These are phyloP conservation scores for Bruguiera gymnorhiza DNA, from an alignment of 345 rosid genomes.

Conservation along the genomic window DNA sequence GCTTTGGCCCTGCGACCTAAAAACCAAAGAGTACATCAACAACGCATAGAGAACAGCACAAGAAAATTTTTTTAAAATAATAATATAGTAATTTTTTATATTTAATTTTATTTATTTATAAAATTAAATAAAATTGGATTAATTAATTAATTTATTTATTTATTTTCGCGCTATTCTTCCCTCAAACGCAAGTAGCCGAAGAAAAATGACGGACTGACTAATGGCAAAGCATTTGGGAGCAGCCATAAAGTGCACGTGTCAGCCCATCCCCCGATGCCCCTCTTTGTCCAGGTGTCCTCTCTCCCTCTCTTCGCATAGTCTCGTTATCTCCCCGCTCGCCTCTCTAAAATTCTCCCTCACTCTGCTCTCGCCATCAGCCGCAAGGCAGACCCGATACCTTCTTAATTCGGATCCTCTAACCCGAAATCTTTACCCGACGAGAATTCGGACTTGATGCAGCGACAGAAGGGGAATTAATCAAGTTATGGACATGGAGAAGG, in stretches of 20 bases:
- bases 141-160: too few species aligned
- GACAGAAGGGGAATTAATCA: not conserved
- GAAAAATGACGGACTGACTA: too few species aligned
- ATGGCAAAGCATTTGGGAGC: conserved; percentile 7
- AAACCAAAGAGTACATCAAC: too few species aligned
- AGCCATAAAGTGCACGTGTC: conserved; percentile 40
- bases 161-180: too few species aligned
- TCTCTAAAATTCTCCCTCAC: not conserved
- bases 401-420: not conserved
- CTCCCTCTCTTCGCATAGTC: conserved; percentile 9
- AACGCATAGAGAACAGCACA: too few species aligned
- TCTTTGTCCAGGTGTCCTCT: conserved; percentile 27
- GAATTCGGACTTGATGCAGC: conserved; percentile 14
- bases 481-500: conserved; percentile 37
- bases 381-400: not conserved
- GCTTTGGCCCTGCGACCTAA: not conserved
- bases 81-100: too few species aligned
- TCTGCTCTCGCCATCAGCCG: not conserved
- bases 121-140: too few species aligned
- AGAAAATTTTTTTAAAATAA: too few species aligned
- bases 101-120: too few species aligned
- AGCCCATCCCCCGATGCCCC: conserved; percentile 8
- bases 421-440: not conserved
- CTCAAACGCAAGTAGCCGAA: too few species aligned
- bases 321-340: conserved; percentile 1